Percentiles rank a stretch among this genome's conserved stretches.
These are phyloP conservation scores for Tricholoma bakamatsutake DNA, from an alignment of 768 basidiomycete species.

Conservation along the genomic window DNA sequence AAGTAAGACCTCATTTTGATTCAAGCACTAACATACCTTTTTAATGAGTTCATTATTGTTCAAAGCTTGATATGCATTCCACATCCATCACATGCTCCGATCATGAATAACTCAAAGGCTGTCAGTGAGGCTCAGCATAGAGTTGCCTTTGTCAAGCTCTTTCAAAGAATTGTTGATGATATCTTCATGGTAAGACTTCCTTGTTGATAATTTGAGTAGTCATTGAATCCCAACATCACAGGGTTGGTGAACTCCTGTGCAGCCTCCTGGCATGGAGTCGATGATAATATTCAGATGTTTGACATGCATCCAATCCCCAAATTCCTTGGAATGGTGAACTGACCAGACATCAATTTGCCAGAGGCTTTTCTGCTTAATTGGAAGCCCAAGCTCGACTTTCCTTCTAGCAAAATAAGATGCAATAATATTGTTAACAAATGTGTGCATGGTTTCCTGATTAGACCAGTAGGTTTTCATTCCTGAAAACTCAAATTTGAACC, in stretches of 20 bases:
- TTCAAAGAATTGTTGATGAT: slow-evolving; percentile 23
- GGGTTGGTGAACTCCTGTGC: slow-evolving; percentile 20
- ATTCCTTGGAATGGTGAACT: slow-evolving; percentile 27
- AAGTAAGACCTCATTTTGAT: not conserved
- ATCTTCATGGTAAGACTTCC: slow-evolving; percentile 26
- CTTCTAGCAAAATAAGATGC: slow-evolving; percentile 15
- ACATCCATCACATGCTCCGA: not conserved
- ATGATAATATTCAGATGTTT: slow-evolving; percentile 22
- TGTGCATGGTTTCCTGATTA: slow-evolving; percentile 16
- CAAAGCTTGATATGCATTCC: not conserved
- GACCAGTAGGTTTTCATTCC: slow-evolving; percentile 23
- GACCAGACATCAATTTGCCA: slow-evolving; percentile 24
- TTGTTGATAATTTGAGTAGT: slow-evolving; percentile 27
- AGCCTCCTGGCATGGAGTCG: slow-evolving; percentile 27
- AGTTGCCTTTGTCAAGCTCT: slow-evolving; percentile 14
- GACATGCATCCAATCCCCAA: slow-evolving; percentile 21
- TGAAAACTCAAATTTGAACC: slow-evolving; percentile 7
- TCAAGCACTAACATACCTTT: not conserved
- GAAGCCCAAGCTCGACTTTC: slow-evolving; percentile 10
- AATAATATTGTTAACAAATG: slow-evolving; percentile 18
- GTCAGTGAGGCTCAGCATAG: not conserved
- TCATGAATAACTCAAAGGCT: not conserved
- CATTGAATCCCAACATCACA: slow-evolving; percentile 33
- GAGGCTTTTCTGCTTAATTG: slow-evolving; percentile 9
- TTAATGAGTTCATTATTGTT: not conserved